These are phyloP conservation scores for Blastosporella zonata DNA, from an alignment of 1,284 basidiomycete species.

Conservation along the genomic window DNA sequence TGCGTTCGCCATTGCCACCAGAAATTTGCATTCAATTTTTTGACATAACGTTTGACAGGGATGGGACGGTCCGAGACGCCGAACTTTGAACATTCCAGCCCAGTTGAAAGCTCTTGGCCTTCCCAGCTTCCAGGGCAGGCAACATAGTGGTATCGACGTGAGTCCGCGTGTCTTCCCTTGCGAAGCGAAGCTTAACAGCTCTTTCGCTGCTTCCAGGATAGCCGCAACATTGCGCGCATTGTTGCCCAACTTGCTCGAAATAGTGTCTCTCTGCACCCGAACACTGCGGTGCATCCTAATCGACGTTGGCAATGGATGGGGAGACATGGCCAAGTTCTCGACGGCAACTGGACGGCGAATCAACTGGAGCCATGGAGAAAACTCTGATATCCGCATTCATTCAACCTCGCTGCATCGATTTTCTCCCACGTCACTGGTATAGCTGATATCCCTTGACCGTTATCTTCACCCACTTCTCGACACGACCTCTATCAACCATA, in stretches of 20 bases:
- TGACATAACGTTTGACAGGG: conserved; percentile 19
- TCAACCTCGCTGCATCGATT: no score
- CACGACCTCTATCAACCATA: background rate
- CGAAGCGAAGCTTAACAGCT: conserved; percentile 17
- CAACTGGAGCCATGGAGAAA: conserved; percentile 1
- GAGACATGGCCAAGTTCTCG: conserved; percentile 59
- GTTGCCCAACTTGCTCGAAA: conserved; percentile 69
- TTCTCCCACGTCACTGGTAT: no score
- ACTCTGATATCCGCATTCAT: background rate
- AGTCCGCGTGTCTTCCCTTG: conserved; percentile 33
- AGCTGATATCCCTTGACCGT: no score
- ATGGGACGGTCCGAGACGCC: conserved; percentile 20
- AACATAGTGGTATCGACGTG: conserved; percentile 87
- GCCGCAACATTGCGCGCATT: conserved; percentile 81
- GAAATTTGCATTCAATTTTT: conserved; percentile 8
- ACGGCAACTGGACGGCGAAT: conserved; percentile 35
- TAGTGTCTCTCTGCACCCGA: conserved; percentile 67
- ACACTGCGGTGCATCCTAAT: conserved; percentile 65
- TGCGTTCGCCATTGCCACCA: conserved; percentile 7
- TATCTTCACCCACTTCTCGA: no score
- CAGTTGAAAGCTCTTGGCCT: conserved; percentile 61
- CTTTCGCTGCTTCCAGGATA: conserved; percentile 54
- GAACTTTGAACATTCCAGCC: conserved; percentile 57
- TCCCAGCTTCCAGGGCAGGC: conserved; percentile 71
- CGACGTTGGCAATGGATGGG: conserved; percentile 85